These are phyloP conservation scores for Phytophthora pseudosyringae DNA, from an alignment of 352 stramenopile genomes.

Conservation along the genomic window DNA sequence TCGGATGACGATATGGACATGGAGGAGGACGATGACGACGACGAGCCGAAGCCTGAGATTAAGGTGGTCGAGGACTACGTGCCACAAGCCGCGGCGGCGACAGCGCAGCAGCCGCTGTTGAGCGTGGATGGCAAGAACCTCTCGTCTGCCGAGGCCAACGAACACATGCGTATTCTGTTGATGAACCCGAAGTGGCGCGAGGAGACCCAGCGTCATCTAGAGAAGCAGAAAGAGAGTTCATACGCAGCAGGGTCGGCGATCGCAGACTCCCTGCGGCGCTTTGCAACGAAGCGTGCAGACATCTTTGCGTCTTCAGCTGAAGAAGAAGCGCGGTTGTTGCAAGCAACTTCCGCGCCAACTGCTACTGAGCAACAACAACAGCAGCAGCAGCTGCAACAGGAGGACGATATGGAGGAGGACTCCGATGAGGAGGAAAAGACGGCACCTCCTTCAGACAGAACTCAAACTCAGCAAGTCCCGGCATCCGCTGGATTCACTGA, in stretches of 20 bases:
- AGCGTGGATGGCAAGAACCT: conserved; percentile 92
- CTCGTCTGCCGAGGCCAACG: conserved; percentile 88
- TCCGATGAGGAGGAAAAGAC: conserved; percentile 48
- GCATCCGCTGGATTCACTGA: conserved; percentile 13
- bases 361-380: conserved; percentile 19
- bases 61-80: conserved; percentile 91
- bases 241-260: conserved; percentile 96
- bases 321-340: conserved; percentile 75
- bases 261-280: conserved; percentile 93
- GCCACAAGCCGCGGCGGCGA: conserved; percentile 49
- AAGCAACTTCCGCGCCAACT: conserved; percentile 47
- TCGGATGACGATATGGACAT: conserved; percentile 92
- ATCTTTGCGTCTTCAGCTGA: conserved; percentile 94
- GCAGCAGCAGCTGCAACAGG: conserved; percentile 26
- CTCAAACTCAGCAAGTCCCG: conserved; percentile 17
- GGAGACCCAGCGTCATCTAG: conserved; percentile 94
- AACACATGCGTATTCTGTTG: conserved; percentile 99
- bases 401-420: conserved; percentile 56
- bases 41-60: conserved; percentile 61
- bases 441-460: conserved; percentile 1
- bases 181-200: conserved; percentile 99
- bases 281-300: conserved; percentile 92
- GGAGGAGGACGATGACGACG: conserved; percentile 78
- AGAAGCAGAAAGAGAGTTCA: conserved; percentile 97
- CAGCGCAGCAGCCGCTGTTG: conserved; percentile 53